These are phyloP conservation scores for Neopestalotiopsis rosae DNA, from an alignment of 2,329 filamentous ascomycete species.

Conservation along the genomic window DNA sequence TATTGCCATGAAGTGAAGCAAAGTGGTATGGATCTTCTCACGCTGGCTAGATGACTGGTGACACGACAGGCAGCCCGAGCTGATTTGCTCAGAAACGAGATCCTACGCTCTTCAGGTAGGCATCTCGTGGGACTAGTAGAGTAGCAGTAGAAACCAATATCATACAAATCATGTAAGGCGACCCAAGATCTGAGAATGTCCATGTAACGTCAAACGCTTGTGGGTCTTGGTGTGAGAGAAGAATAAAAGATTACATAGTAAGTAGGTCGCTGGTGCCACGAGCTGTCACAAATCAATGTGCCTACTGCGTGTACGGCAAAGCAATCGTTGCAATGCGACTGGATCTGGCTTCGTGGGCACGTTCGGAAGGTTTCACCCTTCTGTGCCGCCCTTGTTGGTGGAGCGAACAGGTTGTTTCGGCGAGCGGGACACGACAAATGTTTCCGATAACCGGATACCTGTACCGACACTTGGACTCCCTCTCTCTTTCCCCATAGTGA, in stretches of 20 bases:
- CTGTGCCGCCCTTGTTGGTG: background rate
- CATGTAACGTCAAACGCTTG: background rate
- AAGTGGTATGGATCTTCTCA: background rate
- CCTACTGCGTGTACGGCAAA: background rate
- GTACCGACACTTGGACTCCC: background rate
- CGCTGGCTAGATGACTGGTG: background rate
- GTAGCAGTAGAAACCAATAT: background rate
- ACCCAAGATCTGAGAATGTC: background rate
- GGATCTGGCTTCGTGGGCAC: background rate
- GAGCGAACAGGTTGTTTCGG: background rate
- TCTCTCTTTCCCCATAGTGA: background rate
- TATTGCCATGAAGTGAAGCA: background rate
- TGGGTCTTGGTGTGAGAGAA: background rate
- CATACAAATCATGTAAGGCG: background rate
- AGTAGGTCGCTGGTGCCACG: background rate
- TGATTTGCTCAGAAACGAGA: background rate
- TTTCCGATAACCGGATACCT: background rate
- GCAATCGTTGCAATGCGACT: background rate
- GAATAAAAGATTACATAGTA: too few species aligned
- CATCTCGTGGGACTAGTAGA: background rate
- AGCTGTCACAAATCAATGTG: background rate
- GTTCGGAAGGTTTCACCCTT: background rate
- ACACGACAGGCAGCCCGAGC: background rate
- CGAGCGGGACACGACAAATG: background rate
- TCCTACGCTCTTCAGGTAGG: background rate